Conservation (phyloP, 2,329 filamentous ascomycete genomes). For the Fonsecaea monophora region DNA sequence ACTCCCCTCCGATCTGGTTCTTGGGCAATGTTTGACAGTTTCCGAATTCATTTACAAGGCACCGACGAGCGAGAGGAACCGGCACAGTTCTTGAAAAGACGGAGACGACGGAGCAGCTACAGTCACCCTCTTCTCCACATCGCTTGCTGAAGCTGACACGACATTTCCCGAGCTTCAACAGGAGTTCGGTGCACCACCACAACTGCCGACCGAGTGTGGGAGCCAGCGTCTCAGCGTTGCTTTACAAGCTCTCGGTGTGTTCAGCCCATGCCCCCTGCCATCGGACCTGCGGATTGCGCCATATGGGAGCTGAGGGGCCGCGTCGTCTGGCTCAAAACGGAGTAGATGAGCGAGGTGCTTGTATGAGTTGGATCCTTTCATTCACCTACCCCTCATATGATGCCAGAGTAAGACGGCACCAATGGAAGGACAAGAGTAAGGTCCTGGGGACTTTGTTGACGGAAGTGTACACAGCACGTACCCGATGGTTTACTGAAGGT, state of each 20-base stretch:
- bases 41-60: background rate
- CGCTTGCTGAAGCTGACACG: slow-evolving; percentile 17
- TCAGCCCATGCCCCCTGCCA: background rate
- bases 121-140: slow-evolving; percentile 9
- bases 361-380: background rate
- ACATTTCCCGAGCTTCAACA: slow-evolving; percentile 10
- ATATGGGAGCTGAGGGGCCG: slow-evolving; percentile 8
- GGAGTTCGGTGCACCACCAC: background rate
- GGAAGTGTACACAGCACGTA: slow-evolving; percentile 4
- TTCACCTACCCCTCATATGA: slow-evolving; percentile 17
- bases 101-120: background rate
- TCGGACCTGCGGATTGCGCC: slow-evolving; percentile 19
- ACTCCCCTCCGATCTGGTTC: background rate
- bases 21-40: background rate
- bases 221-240: background rate
- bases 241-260: background rate
- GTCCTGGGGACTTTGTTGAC: slow-evolving; percentile 6
- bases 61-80: background rate
- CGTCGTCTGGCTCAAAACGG: slow-evolving; percentile 9
- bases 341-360: slow-evolving; percentile 15
- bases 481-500: slow-evolving; percentile 10
- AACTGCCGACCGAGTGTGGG: slow-evolving; percentile 19
- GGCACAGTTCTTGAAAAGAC: background rate
- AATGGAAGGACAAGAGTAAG: background rate
- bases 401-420: slow-evolving; percentile 9